phyloP scores from a whole-genome alignment of 106 monocot genomes.

The Dactylorhiza incarnata region DNA sequence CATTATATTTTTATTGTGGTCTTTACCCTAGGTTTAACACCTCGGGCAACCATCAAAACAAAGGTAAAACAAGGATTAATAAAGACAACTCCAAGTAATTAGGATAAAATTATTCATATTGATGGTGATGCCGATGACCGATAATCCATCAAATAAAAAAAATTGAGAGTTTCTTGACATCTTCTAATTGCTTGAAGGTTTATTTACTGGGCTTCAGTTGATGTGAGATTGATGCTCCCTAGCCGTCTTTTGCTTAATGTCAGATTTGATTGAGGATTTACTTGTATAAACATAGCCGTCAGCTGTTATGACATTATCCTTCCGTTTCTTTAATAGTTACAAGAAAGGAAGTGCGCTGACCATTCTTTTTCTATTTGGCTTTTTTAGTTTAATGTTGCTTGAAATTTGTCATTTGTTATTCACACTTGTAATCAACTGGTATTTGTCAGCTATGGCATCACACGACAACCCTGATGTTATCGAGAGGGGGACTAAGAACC shows the following conservation, averaged over 20 bases:
- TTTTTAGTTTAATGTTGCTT: neutral
- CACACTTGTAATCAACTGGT: neutral
- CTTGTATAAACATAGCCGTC: neutral
- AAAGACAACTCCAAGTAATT: too few species aligned
- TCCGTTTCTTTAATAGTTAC: neutral
- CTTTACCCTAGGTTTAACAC: too few species aligned
- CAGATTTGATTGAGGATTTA: neutral
- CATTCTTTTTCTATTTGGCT: neutral
- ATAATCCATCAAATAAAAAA: too few species aligned
- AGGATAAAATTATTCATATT: too few species aligned
- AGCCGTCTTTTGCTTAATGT: neutral
- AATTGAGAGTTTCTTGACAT: neutral
- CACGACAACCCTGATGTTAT: slow-evolving; percentile 5
- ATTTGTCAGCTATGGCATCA: slow-evolving; percentile 14
- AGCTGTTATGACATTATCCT: neutral
- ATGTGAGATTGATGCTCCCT: neutral
- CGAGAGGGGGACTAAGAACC: slow-evolving; percentile 6
- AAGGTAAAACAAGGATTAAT: too few species aligned
- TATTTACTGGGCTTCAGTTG: neutral
- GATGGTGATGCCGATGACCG: too few species aligned
- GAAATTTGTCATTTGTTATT: neutral
- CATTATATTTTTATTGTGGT: too few species aligned
- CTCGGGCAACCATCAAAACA: too few species aligned
- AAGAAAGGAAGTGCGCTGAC: neutral
- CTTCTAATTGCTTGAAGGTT: neutral